A percentile compares a stretch with the other conserved stretches of the same genome.
Evolutionary conservation across 108 stramenopile genomes (phyloP).

Genomic region (Stephanodiscus minutulus): DNA sequence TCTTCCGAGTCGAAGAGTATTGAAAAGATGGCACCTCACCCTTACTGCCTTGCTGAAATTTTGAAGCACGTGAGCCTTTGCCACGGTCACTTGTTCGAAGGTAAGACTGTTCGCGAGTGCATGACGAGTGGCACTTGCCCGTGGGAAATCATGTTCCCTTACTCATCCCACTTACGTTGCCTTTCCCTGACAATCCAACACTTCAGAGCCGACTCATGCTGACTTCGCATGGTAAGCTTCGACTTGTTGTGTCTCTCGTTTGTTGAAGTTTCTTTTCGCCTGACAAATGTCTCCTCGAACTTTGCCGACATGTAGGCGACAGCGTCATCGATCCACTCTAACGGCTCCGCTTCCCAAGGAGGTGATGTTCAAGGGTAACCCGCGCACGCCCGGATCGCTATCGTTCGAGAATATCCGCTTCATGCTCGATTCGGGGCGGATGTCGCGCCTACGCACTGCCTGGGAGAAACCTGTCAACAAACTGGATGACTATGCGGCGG

Average conservation of each 20-base stretch:
- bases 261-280: background rate
- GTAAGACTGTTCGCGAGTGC: background rate
- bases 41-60: constrained; percentile 58
- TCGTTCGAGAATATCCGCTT: constrained; percentile 72
- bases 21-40: constrained; percentile 37
- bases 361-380: constrained; percentile 61
- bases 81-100: constrained; percentile 74
- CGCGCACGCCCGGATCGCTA: constrained; percentile 55
- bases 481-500: background rate
- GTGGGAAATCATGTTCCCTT: background rate
- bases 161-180: background rate
- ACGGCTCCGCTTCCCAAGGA: constrained; percentile 37
- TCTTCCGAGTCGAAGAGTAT: background rate
- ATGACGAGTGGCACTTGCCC: background rate
- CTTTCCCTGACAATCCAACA: background rate
- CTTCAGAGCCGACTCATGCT: constrained; percentile 57
- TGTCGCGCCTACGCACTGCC: constrained; percentile 21
- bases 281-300: background rate
- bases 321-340: constrained; percentile 58
- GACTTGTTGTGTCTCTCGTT: background rate
- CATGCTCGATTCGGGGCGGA: constrained; percentile 33
- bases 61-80: constrained; percentile 65
- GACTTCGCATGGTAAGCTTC: constrained; percentile 75
- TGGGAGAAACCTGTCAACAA: constrained; percentile 14
- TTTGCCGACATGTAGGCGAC: constrained; percentile 45